phyloP scores from a whole-genome alignment of 441 rosid genomes.

The Daphne laureola region DNA sequence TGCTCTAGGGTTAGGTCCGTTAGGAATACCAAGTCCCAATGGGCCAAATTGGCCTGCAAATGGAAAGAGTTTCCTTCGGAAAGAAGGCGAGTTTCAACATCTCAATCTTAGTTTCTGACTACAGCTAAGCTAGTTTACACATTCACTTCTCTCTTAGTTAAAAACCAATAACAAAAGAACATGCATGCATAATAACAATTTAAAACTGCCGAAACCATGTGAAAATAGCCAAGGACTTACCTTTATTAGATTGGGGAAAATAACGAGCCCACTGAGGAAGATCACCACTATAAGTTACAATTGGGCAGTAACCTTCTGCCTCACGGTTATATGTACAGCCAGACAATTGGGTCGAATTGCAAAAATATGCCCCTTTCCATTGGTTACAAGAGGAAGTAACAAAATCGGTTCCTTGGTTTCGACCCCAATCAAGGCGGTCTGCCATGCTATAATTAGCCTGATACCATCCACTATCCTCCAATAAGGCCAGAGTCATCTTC shows the following conservation, averaged over 20 bases:
- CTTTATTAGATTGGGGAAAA: conserved; percentile 96
- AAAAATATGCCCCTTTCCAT: conserved; percentile 96
- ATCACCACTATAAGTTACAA: conserved; percentile 86
- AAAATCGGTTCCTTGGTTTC: conserved; percentile 88
- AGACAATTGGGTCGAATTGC: conserved; percentile 86
- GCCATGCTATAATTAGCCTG: conserved; percentile 98
- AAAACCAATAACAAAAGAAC: background rate
- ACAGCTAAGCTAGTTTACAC: too few species aligned
- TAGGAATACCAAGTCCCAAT: too few species aligned
- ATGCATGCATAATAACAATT: background rate
- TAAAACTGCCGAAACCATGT: background rate
- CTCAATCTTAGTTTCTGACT: too few species aligned
- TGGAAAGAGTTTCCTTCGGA: too few species aligned
- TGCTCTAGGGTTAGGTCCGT: too few species aligned
- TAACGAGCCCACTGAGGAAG: conserved; percentile 97
- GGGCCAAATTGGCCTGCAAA: too few species aligned
- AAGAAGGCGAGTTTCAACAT: too few species aligned
- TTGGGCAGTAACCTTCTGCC: conserved; percentile 99
- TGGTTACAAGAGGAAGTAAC: conserved; percentile 86
- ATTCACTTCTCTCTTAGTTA: too few species aligned
- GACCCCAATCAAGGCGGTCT: conserved; percentile 97
- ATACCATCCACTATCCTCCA: conserved; percentile 99
- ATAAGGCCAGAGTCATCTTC: conserved; percentile 89
- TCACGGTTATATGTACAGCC: conserved; percentile 99
- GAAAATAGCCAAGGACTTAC: conserved; percentile 22